phyloP scores from a whole-genome alignment of 305 asterid genomes.

The Coffea humblotiana region DNA sequence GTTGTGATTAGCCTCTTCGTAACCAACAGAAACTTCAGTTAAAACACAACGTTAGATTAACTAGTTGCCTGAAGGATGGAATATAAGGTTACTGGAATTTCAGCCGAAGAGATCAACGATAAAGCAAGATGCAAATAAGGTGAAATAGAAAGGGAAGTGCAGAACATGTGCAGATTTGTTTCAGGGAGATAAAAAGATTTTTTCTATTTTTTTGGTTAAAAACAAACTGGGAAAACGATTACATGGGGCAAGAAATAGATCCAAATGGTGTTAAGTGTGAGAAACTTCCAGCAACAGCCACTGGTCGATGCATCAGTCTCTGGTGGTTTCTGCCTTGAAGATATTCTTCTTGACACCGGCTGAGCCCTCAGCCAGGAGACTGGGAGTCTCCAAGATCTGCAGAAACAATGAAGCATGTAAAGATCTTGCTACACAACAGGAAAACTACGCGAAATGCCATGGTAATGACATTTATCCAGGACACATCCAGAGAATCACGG shows the following conservation, averaged over 20 bases:
- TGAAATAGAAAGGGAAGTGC: background rate
- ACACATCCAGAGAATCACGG: background rate
- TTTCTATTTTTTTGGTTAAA: background rate
- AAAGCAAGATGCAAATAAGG: background rate
- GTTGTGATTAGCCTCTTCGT: background rate
- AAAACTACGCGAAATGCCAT: background rate
- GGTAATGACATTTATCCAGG: background rate
- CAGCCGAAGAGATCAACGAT: background rate
- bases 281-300: conserved; percentile 73
- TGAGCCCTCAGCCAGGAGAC: conserved; percentile 79
- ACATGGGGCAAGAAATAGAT: conserved; percentile 14
- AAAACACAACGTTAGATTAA: background rate
- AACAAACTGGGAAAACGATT: background rate
- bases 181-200: background rate
- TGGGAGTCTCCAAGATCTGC: conserved; percentile 92
- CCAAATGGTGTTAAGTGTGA: conserved; percentile 3
- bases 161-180: background rate
- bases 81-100: background rate
- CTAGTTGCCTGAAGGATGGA: background rate
- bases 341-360: conserved; percentile 79
- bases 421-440: background rate
- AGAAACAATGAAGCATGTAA: conserved; percentile 10
- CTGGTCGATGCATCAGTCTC: conserved; percentile 62
- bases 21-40: background rate
- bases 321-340: conserved; percentile 84